Base-by-base conservation (phyloP, 2,329 filamentous ascomycete species). In the Rugonectria rugulosa region DNA sequence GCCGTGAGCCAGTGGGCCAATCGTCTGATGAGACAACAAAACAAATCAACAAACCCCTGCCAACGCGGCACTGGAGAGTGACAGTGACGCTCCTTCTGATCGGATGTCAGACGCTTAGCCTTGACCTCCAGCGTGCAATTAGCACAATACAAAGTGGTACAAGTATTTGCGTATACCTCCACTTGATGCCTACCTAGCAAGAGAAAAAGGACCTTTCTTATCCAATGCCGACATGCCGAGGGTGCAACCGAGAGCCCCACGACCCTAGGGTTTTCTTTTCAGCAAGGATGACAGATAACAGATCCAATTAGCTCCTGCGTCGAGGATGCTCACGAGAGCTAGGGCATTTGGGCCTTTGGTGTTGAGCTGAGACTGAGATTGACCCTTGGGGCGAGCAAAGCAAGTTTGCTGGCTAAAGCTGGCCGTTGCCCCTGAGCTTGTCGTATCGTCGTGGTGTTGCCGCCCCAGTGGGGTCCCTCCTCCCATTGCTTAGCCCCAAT, bases 221-320 rank as follows among this genome's bases (percentile, higher is more conserved):
- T 56, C 53, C 52, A 55, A 63, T 59, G 55, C 55, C 55, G 40
- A 48, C 40, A 46, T 57, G 54, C 59, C 61, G 57, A 57, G 23
- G 45, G 51, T 26, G 47, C 37, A 56, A 26, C 58, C 51, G 56
- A 53, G 29, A 54, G 37, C 38, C 41, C 50, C 50, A 57, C 50
- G 21, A 20, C 23, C 32, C 44, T 54, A 49, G 46, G 38, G 21
- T 38, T 3, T n/a, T n/a, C n/a, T 12, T 27, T 38, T 20, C 23
- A 41, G 54, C 24, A 46, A 31, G 41, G 47, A 41, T 37, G 14
- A 15, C 32, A 50, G 52, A 61, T 55, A 55, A 56, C 40, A 46
- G 52, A 45, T 55, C 57, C 54, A 64, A 61, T 66, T 46, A 54
- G 24, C 31, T 42, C 41, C 38, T 23, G n/a, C 9, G 20, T n/a